phyloP scores from a whole-genome alignment of 768 basidiomycete species.

The Auriculariales sp. region DNA sequence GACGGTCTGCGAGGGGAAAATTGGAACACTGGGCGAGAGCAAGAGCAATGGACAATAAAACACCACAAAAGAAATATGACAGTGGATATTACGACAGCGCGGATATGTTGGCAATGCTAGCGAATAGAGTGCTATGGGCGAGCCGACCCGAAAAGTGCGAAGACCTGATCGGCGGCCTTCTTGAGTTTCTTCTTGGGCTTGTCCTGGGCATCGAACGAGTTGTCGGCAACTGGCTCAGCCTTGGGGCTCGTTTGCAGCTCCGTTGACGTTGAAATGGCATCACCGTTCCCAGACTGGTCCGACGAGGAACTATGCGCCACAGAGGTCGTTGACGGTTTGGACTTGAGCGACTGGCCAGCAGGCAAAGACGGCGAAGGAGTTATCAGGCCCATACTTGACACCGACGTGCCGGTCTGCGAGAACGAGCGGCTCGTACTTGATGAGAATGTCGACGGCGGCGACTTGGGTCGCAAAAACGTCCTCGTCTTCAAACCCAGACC shows the following conservation, averaged over 20 bases:
- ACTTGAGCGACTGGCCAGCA: constrained; percentile 57
- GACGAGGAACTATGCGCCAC: constrained; percentile 60
- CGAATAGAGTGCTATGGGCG: constrained; percentile 20
- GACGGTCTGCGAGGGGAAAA: too few relatives aligned
- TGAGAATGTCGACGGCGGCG: constrained; percentile 33
- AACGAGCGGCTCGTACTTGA: constrained; percentile 17
- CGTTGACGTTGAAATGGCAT: constrained; percentile 10
- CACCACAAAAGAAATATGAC: neutral
- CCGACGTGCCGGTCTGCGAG: constrained; percentile 19
- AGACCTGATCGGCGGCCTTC: constrained; percentile 74
- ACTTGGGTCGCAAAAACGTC: constrained; percentile 60
- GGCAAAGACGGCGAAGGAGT: constrained; percentile 49
- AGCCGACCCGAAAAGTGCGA: constrained; percentile 68
- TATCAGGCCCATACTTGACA: constrained; percentile 35
- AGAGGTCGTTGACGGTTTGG: constrained; percentile 65
- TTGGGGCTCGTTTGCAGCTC: neutral
- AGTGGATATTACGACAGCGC: neutral
- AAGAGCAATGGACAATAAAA: constrained; percentile 1
- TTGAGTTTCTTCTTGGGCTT: constrained; percentile 64
- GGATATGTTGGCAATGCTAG: too few relatives aligned
- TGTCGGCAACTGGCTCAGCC: neutral
- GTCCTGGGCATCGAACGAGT: constrained; percentile 23
- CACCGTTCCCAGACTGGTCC: constrained; percentile 48
- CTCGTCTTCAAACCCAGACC: constrained; percentile 56
- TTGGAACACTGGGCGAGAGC: too few relatives aligned